Conservation (phyloP, 1,284 basidiomycete species). For the Coniferiporia weirii region DNA sequence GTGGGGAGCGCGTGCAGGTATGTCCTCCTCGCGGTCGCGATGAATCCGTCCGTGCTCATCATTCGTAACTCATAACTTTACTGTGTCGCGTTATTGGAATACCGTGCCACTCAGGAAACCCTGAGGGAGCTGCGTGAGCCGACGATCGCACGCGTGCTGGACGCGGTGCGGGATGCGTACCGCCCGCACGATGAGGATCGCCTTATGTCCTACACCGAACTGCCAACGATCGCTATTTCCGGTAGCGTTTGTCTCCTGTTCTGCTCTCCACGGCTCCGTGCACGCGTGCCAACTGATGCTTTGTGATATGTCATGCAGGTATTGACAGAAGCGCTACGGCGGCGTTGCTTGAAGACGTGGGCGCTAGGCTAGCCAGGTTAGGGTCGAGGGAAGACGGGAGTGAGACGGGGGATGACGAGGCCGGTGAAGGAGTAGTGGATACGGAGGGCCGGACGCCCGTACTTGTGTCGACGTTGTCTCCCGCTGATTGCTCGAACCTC, state of each 20-base stretch:
- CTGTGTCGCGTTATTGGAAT: slow-evolving; percentile 5
- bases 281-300: not conserved
- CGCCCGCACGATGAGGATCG: slow-evolving; percentile 32
- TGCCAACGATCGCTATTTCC: slow-evolving; percentile 51
- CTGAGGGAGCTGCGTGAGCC: slow-evolving; percentile 40
- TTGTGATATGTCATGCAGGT: slow-evolving; percentile 5
- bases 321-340: slow-evolving; percentile 15
- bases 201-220: slow-evolving; percentile 41
- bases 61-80: too few species aligned
- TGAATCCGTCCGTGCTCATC: too few species aligned
- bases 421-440: slow-evolving; percentile 27
- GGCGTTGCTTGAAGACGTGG: slow-evolving; percentile 9
- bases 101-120: slow-evolving; percentile 32
- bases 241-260: slow-evolving; percentile 32
- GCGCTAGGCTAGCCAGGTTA: not conserved
- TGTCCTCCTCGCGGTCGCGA: slow-evolving; percentile 10
- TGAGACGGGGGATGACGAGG: not conserved
- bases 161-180: slow-evolving; percentile 38
- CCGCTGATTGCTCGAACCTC: slow-evolving; percentile 52
- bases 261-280: not conserved
- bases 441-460: slow-evolving; percentile 14
- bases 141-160: slow-evolving; percentile 35
- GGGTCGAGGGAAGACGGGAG: not conserved
- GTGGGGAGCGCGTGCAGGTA: slow-evolving; percentile 44
- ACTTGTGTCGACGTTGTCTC: slow-evolving; percentile 47